Base-by-base conservation (phyloP, 331 rosid genomes). In the Erythrophleum ivorense region DNA sequence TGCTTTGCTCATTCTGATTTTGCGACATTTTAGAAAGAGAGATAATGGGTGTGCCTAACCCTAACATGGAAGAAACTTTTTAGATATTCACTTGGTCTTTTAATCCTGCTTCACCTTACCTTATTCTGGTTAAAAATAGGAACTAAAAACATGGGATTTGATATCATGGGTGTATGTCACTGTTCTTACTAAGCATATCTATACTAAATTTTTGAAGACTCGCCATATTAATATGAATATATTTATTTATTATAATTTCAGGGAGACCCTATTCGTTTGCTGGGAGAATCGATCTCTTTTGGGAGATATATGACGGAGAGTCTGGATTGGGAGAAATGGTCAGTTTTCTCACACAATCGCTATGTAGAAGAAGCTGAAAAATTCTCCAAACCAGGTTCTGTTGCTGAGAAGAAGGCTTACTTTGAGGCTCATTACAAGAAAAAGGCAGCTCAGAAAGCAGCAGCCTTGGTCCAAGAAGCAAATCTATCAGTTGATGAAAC, bases 341-440 rank as follows among this genome's bases (percentile, higher is more conserved):
- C 98, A 24, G 50, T 91, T 34, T 95, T 95, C 86, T 71, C 98
- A 11, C 93, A 89, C 7, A 93, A 93, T 33, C 96, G 94, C 9
- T 91, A 95, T 81, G 88, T 90, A 6, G 98, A 95, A 76, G 98
- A 95, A 84, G 96, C 85, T 5, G 98, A 93, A 74, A 90, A 83
- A 68, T 90, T 83, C 80, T 91, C 98, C 18, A 95, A 87, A 81
- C 97, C 97, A 0, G 98, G 98, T 57, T 90, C 94, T 60, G 98
- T 95, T 82, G 98, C 98, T 5, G 90, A 89, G 55, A 91, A 88
- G 88, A 91, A 80, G 73, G 98, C 98, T 33, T 95, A 93, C 84
- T 95, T 95, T 72, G 98, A 95, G 87, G 96, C 98, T 73, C 98
- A 91, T 84, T 91, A 91, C 90, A 93, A 86, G 91, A 91, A 34